A percentile compares a stretch with the other conserved stretches of the same genome.
Evolutionary conservation across 805 yeast genomes (phyloP).

Genomic region (Cyberlindnera xishuangbannaensis): DNA sequence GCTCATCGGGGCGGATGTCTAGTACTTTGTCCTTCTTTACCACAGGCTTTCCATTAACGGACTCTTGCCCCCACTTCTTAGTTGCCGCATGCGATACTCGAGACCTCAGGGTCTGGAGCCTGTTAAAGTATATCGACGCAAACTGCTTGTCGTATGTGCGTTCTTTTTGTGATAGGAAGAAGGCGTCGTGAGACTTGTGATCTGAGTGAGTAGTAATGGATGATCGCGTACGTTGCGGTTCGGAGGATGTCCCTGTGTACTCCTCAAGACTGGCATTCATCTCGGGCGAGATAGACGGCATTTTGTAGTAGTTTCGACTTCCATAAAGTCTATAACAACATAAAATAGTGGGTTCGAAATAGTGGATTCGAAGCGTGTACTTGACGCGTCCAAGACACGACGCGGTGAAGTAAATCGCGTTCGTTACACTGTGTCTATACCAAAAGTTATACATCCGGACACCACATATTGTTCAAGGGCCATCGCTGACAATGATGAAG

Average conservation of each 20-base stretch:
- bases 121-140: constrained; percentile 47
- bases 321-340: no score
- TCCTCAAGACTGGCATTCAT: constrained; percentile 5
- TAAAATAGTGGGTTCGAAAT: no score
- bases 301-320: no score
- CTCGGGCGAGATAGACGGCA: constrained; percentile 11
- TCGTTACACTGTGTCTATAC: no score
- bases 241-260: constrained; percentile 1
- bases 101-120: constrained; percentile 44
- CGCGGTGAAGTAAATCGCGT: no score
- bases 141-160: constrained; percentile 52
- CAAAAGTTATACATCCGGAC: no score
- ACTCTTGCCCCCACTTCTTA: constrained; percentile 52
- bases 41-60: constrained; percentile 32
- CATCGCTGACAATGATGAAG: no score
- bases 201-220: constrained; percentile 3
- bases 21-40: constrained; percentile 44
- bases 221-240: constrained; percentile 3
- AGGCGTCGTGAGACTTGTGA: constrained; percentile 10
- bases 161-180: constrained; percentile 10
- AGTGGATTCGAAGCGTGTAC: no score
- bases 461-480: no score
- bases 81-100: constrained; percentile 40
- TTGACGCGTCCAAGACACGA: no score
- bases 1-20: constrained; percentile 55